Conservation (phyloP, 805 yeast genomes). For the Ogataea naganishii region DNA sequence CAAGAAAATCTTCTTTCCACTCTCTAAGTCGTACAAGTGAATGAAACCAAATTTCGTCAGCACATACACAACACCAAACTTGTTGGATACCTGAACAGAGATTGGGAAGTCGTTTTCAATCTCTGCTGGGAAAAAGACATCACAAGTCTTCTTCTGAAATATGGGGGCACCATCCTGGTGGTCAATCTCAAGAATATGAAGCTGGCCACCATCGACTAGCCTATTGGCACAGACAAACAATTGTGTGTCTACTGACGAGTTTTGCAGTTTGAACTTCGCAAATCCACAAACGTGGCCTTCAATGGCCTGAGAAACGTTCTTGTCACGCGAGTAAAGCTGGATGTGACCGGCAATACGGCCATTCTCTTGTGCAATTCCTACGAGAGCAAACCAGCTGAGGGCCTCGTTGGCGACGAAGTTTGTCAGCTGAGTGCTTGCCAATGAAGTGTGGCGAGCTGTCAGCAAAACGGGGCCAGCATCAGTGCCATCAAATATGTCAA, state of each 20-base stretch:
- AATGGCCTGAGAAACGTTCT: conserved; percentile 92
- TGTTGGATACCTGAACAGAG: conserved; percentile 75
- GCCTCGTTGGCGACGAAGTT: conserved; percentile 76
- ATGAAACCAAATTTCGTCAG: conserved; percentile 95
- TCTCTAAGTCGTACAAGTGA: conserved; percentile 88
- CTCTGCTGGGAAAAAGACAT: conserved; percentile 94
- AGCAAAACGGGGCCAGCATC: conserved; percentile 74
- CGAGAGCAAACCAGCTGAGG: conserved; percentile 88
- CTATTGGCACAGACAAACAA: conserved; percentile 91
- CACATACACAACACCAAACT: conserved; percentile 80
- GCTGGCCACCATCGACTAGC: conserved; percentile 71
- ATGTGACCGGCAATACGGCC: conserved; percentile 95
- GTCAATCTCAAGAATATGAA: conserved; percentile 94
- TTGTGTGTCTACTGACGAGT: conserved; percentile 70
- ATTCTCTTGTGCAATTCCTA: conserved; percentile 90
- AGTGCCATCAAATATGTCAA: conserved; percentile 79
- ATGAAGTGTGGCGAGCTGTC: conserved; percentile 74
- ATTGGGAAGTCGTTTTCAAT: conserved; percentile 96
- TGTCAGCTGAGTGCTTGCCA: conserved; percentile 80
- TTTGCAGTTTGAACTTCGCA: conserved; percentile 66
- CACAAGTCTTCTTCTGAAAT: conserved; percentile 83
- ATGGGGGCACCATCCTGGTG: conserved; percentile 80
- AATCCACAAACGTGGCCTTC: conserved; percentile 97
- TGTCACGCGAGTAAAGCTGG: conserved; percentile 80
- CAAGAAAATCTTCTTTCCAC: conserved; percentile 87